Conservation (phyloP, 495 filamentous ascomycete genomes). For the Cryomyces antarcticus region DNA sequence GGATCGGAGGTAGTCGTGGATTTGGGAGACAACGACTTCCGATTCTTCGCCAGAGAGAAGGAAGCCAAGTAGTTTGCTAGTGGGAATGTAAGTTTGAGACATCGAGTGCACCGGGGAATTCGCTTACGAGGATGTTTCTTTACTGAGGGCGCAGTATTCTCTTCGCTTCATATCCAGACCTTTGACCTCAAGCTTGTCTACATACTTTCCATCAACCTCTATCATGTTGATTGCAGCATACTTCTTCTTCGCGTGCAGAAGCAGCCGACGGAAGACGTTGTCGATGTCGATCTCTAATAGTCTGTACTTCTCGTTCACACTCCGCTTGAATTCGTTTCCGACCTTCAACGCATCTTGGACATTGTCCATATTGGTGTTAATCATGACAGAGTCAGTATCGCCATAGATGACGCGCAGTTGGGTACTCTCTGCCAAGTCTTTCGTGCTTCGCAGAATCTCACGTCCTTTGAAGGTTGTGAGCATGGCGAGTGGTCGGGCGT, state of each 20-base stretch:
- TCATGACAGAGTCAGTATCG: constrained; percentile 99
- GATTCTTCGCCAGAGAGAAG: constrained; percentile 86
- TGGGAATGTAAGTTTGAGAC: neutral
- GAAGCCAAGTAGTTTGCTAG: constrained; percentile 50
- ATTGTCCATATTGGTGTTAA: constrained; percentile 91
- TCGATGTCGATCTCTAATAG: constrained; percentile 95
- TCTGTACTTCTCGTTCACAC: constrained; percentile 76
- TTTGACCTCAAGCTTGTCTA: constrained; percentile 94
- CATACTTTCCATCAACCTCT: constrained; percentile 68
- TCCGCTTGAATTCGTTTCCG: constrained; percentile 58
- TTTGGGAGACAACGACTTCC: constrained; percentile 67
- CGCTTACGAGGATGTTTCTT: constrained; percentile 61
- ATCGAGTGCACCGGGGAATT: neutral
- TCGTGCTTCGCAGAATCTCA: constrained; percentile 89
- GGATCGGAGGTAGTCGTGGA: constrained; percentile 80
- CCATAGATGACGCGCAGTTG: constrained; percentile 88
- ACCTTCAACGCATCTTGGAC: constrained; percentile 79
- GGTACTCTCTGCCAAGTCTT: constrained; percentile 77
- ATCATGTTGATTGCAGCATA: constrained; percentile 93
- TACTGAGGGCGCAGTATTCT: constrained; percentile 86
- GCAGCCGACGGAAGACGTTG: constrained; percentile 81
- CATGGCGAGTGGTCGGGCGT: constrained; percentile 82
- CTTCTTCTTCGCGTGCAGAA: constrained; percentile 97
- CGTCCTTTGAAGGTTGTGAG: constrained; percentile 94
- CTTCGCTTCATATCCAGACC: constrained; percentile 92